Base-by-base conservation (phyloP, 1,139 yeast species). In the Candida pseudoviswanathii region DNA sequence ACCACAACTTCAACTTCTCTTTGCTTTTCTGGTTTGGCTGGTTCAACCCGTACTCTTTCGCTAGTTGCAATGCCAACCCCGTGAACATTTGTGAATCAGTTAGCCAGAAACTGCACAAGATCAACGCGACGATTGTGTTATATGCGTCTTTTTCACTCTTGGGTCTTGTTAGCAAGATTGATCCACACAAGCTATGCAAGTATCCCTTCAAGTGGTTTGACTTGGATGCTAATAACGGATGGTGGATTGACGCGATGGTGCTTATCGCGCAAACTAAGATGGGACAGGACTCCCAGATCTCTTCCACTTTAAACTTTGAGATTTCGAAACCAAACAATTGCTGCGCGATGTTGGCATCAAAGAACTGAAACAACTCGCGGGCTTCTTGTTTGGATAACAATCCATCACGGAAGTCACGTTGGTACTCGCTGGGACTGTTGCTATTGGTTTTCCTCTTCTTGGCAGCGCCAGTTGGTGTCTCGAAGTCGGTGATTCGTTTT, bases 21-120 rank as follows among this genome's bases (percentile, higher is more conserved):
- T 72, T 72, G 24, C 70, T 69, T 11, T 47, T 43, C 5, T 56
- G 52, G 27, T 51, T 44, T 0, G 80, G 76, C 30, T 67, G 65
- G 50, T 82, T 75, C 29, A 81, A 62, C 3, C 83, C 82, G 53
- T 77, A 71, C 52, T 77, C 85, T 54, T 75, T 78, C 0, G 89
- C 89, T 34, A 85, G 63, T 58, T 85, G 88, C 24, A 85, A 61
- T 0, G 90, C 90, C 45, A 85, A 62, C 0, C 89, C 87, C 0
- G 88, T 82, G 55, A 84, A 82, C 81, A 83, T 75, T 57, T 82
- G 86, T 6, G 83, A 77, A 52, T 84, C 79, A 7, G 85, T 78
- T 43, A 85, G 73, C 90, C 90, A 85, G 58, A 85, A 83, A 46
- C 88, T 85, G 56, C 88, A 85, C 33, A 85, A 76, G 26, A 85